Base-by-base conservation (phyloP, 225 moss, liverwort and hornwort species). In the Lunularia cruciata region DNA sequence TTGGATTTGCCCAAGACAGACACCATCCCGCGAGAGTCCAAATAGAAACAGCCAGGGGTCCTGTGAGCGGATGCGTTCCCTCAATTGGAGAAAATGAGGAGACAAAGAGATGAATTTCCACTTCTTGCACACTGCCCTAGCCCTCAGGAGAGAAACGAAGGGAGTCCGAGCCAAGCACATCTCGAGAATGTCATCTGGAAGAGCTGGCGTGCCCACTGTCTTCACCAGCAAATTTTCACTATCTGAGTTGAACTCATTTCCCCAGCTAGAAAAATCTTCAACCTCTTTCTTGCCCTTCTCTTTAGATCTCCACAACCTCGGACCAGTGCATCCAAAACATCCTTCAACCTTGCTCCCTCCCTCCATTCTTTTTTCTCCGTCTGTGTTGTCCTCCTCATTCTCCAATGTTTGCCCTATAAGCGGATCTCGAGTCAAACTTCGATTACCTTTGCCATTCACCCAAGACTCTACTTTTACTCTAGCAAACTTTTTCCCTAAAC, bases 31-130 rank as follows among this genome's bases (percentile, higher is more conserved):
- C 36, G 79, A 66, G 25, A 79, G 75, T 18, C 79, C 79, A 60
- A 79, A 79, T 0, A 79, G 60, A 58, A 79, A 79, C 11, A 79
- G 72, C 79, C 79, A 79, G 9, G 79, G 79, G n/a, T 79, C 75
- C 51, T 28, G 71, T 33, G 71, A 52, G 23, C 66, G 45, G 20
- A 71, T 62, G n/a, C 61, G 66, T 38, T 67, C 75, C 37, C 79
- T 65, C 43, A 79, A 30, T 48, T 79, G 79, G 51, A 75, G 71
- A 57, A 79, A 79, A 68, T 79, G 79, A 34, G 79, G 66, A 37
- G 79, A 71, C 7, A 60, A 71, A n/a, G 79, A 70, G n/a, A 79
- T 70, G 14, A 61, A 65, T 53, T 72, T 71, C 79, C 79, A 79
- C 49, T 63, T 79, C 71, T 75, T 79, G 55, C 79, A 79, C 22